phyloP scores from a whole-genome alignment of 805 yeast genomes.

The Candida nanaspora region DNA sequence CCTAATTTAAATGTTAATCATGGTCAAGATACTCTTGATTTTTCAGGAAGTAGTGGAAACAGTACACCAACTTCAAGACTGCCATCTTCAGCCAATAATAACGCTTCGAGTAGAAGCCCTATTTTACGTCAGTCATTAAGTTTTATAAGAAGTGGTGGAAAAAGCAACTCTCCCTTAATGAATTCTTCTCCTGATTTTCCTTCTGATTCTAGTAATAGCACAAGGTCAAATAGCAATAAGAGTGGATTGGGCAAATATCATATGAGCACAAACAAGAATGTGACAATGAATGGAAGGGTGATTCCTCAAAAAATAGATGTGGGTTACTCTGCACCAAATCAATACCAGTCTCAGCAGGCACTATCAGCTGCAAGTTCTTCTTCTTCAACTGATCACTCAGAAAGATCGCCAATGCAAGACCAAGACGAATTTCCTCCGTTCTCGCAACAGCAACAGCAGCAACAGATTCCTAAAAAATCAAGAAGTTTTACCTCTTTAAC shows the following conservation, averaged over 20 bases:
- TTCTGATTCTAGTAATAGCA: background rate
- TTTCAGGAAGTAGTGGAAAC: background rate
- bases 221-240: background rate
- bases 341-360: background rate
- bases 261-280: constrained; percentile 25
- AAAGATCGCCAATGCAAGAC: background rate
- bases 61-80: background rate
- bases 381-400: background rate
- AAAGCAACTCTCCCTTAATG: constrained; percentile 14
- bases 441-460: constrained; percentile 4
- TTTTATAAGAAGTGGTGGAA: constrained; percentile 24
- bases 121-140: constrained; percentile 30
- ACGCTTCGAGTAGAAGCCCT: constrained; percentile 29
- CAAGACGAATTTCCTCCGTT: constrained; percentile 3
- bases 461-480: constrained; percentile 32
- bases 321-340: constrained; percentile 5
- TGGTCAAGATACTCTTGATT: constrained; percentile 1
- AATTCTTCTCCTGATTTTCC: background rate
- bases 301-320: constrained; percentile 39
- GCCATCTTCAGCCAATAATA: constrained; percentile 1
- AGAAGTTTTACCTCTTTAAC: constrained; percentile 39
- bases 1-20: constrained; percentile 3
- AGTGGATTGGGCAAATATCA: constrained; percentile 28
- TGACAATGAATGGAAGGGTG: constrained; percentile 35
- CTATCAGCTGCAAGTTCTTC: background rate